phyloP scores from a whole-genome alignment of 768 basidiomycete species.

The Termitomyces titanicus region DNA sequence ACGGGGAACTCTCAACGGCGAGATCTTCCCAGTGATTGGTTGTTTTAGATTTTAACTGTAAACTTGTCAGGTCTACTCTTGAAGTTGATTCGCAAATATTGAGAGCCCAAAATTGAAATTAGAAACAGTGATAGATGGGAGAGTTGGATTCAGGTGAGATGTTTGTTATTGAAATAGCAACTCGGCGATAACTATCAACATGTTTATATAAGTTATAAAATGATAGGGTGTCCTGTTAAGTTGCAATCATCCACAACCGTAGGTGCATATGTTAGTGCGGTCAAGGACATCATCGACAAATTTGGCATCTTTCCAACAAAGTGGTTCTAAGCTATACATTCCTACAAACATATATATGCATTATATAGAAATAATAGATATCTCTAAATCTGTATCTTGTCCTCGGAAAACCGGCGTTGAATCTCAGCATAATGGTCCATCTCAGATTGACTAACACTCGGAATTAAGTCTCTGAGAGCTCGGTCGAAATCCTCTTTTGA shows the following conservation, averaged over 20 bases:
- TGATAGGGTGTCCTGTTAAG: slow-evolving; percentile 45
- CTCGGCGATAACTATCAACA: background rate
- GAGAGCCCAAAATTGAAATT: slow-evolving; percentile 49
- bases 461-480: slow-evolving; percentile 69
- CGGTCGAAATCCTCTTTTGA: slow-evolving; percentile 68
- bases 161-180: background rate
- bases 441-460: slow-evolving; percentile 82
- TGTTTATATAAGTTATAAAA: slow-evolving; percentile 34
- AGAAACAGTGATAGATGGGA: slow-evolving; percentile 61
- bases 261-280: slow-evolving; percentile 38
- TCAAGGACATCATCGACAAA: slow-evolving; percentile 53
- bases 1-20: slow-evolving; percentile 69
- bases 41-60: background rate
- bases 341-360: background rate
- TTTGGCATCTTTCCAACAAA: slow-evolving; percentile 50
- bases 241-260: slow-evolving; percentile 39
- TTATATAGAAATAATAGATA: background rate
- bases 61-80: slow-evolving; percentile 51
- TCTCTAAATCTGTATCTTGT: background rate
- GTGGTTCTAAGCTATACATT: slow-evolving; percentile 44
- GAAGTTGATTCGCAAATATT: slow-evolving; percentile 62
- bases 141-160: slow-evolving; percentile 47
- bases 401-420: slow-evolving; percentile 61
- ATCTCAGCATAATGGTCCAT: slow-evolving; percentile 80
- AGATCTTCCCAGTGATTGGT: background rate